phyloP scores from a whole-genome alignment of 148 eudicot species.

The Polygonum maritimum region DNA sequence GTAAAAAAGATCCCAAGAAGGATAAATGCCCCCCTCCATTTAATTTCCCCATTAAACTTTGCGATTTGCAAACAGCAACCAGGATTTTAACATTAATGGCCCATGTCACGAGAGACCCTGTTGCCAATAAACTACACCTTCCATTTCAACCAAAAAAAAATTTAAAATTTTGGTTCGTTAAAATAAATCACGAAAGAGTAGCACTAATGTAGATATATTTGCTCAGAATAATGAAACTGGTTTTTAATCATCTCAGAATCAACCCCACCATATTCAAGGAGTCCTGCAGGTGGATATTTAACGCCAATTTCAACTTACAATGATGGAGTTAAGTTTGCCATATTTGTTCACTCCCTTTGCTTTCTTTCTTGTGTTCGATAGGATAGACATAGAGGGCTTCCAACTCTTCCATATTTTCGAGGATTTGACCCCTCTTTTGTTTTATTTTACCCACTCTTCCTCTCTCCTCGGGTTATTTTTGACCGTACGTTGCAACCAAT shows the following conservation, averaged over 20 bases:
- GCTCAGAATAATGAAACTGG: too few relatives aligned
- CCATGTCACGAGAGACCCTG: neutral
- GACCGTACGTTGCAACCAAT: neutral
- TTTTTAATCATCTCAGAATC: too few relatives aligned
- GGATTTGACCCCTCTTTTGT: constrained; percentile 5
- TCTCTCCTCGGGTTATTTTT: neutral
- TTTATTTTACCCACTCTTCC: neutral
- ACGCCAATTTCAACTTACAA: too few relatives aligned
- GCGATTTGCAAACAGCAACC: neutral
- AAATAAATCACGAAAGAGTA: too few relatives aligned
- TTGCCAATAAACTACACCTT: neutral
- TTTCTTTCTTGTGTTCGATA: neutral
- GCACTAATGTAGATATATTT: too few relatives aligned
- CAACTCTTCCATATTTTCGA: neutral
- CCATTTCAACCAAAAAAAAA: too few relatives aligned
- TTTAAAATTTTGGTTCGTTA: too few relatives aligned
- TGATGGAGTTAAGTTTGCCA: too few relatives aligned
- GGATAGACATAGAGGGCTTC: neutral
- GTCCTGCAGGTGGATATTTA: too few relatives aligned
- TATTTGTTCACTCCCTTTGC: neutral
- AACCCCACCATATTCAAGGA: too few relatives aligned
- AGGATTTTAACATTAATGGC: neutral
- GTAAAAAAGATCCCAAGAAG: neutral
- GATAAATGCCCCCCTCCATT: neutral
- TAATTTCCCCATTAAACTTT: neutral